Percentiles rank a stretch among this genome's conserved stretches.
phyloP scores from a whole-genome alignment of 2,329 filamentous ascomycete species.

The Plenodomus biglobosus region DNA sequence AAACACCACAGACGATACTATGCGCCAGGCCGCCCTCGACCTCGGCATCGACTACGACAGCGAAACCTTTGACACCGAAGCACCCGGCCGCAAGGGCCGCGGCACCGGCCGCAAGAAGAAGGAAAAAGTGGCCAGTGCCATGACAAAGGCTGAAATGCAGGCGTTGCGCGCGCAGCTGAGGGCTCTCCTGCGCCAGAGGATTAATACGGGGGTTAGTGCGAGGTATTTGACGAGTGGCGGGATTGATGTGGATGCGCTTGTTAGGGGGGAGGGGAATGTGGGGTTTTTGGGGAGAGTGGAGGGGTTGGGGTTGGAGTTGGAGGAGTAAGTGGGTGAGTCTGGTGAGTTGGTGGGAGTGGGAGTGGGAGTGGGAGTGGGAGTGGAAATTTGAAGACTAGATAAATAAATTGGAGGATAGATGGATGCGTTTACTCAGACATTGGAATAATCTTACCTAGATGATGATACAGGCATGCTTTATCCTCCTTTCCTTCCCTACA shows the following conservation, averaged over 20 bases:
- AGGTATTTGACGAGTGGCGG: constrained; percentile 78
- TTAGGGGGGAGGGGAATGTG: constrained; percentile 62
- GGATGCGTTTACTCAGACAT: too few species aligned
- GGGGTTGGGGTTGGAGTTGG: constrained; percentile 47
- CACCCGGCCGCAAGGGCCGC: constrained; percentile 59
- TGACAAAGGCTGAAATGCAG: constrained; percentile 74
- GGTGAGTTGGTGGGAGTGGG: too few species aligned
- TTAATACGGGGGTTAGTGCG: constrained; percentile 88
- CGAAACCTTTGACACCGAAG: constrained; percentile 71
- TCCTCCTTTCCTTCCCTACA: too few species aligned
- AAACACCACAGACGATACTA: constrained; percentile 79
- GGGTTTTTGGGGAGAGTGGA: constrained; percentile 65
- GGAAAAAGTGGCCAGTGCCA: constrained; percentile 66
- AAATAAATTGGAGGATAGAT: too few species aligned
- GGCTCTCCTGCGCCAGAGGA: constrained; percentile 67
- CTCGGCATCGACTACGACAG: constrained; percentile 92
- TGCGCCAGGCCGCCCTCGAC: constrained; percentile 83
- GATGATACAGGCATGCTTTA: too few species aligned
- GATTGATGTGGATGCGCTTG: constrained; percentile 75
- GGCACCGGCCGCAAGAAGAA: constrained; percentile 74
- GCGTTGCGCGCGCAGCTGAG: constrained; percentile 71
- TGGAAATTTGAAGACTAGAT: too few species aligned
- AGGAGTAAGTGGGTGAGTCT: constrained; percentile 18
- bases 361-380: too few species aligned
- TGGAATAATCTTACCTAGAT: too few species aligned